A percentile compares a stretch with the other conserved stretches of the same genome.
These are phyloP conservation scores for Chalciporus piperatus DNA, from an alignment of 768 basidiomycete genomes.

Conservation along the genomic window DNA sequence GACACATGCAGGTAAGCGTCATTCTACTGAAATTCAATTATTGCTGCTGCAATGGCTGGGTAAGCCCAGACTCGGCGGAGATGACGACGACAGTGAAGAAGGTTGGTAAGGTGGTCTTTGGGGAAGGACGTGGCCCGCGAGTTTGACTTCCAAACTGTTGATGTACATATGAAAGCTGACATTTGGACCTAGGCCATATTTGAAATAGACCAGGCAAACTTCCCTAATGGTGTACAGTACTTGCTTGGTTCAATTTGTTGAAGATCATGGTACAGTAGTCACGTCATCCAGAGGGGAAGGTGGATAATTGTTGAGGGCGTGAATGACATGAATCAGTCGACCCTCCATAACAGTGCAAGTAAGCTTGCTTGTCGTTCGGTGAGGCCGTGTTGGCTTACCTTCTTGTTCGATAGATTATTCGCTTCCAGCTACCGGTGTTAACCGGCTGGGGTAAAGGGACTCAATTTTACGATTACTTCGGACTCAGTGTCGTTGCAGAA, in stretches of 20 bases:
- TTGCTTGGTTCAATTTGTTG: background rate
- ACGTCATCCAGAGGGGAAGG: conserved; percentile 23
- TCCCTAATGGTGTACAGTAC: conserved; percentile 25
- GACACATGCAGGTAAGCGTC: conserved; percentile 33
- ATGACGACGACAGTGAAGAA: conserved; percentile 76
- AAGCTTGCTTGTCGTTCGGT: conserved; percentile 2
- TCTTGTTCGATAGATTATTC: conserved; percentile 21
- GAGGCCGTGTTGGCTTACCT: background rate
- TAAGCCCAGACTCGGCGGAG: conserved; percentile 46
- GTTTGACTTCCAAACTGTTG: background rate
- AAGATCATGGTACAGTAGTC: background rate
- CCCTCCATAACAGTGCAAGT: conserved; percentile 57
- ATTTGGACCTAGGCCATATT: conserved; percentile 24
- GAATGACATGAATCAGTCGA: conserved; percentile 51
- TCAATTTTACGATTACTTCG: too few species aligned
- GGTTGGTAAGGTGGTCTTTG: conserved; percentile 38
- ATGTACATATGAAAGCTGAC: conserved; percentile 1
- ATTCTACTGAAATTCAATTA: too few species aligned
- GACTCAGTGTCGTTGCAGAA: too few species aligned
- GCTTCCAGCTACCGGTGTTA: conserved; percentile 21
- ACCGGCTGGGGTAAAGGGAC: too few species aligned
- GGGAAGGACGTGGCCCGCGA: conserved; percentile 37
- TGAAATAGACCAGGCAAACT: conserved; percentile 22
- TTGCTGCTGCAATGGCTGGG: background rate
- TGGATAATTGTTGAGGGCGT: conserved; percentile 40